Evolutionary conservation across 2,329 filamentous ascomycete species (phyloP).

Genomic region (Ophiocordyceps camponoti-leonardi): DNA sequence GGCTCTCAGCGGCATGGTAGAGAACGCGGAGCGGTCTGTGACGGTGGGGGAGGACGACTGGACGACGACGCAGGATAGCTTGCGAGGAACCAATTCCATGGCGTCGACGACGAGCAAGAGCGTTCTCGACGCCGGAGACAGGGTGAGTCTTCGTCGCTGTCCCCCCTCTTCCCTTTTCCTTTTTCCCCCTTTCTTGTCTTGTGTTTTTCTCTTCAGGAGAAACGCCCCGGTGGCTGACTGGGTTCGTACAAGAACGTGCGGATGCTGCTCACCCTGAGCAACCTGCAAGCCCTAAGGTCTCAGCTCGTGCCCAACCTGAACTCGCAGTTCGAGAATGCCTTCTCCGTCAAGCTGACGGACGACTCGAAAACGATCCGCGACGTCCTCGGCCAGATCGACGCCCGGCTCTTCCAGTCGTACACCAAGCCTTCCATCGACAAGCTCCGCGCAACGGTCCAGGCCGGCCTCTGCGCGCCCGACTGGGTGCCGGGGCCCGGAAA

Average conservation of each 20-base stretch:
- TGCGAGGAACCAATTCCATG: conserved; percentile 16
- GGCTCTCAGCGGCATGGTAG: conserved; percentile 85
- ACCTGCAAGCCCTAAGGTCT: conserved; percentile 66
- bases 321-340: conserved; percentile 80
- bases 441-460: conserved; percentile 52
- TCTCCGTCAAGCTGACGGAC: conserved; percentile 85
- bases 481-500: conserved; percentile 47
- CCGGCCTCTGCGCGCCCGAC: conserved; percentile 50
- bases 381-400: conserved; percentile 78
- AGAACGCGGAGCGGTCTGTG: conserved; percentile 70
- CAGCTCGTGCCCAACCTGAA: conserved; percentile 80
- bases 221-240: no score
- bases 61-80: conserved; percentile 29
- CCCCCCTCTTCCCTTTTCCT: not conserved
- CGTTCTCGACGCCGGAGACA: conserved; percentile 36
- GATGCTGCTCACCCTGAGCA: conserved; percentile 85
- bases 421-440: conserved; percentile 57
- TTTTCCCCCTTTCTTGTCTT: not conserved
- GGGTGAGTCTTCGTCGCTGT: conserved; percentile 33
- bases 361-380: conserved; percentile 86
- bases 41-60: conserved; percentile 48
- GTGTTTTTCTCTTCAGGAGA: no score
- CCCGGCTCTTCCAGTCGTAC: conserved; percentile 82
- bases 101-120: conserved; percentile 23
- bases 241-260: conserved; percentile 92